Evolutionary conservation across 306 rosid species (phyloP), one percentile per base, ranked within the genome.

Genomic region (Ormosia semicastrata): DNA sequence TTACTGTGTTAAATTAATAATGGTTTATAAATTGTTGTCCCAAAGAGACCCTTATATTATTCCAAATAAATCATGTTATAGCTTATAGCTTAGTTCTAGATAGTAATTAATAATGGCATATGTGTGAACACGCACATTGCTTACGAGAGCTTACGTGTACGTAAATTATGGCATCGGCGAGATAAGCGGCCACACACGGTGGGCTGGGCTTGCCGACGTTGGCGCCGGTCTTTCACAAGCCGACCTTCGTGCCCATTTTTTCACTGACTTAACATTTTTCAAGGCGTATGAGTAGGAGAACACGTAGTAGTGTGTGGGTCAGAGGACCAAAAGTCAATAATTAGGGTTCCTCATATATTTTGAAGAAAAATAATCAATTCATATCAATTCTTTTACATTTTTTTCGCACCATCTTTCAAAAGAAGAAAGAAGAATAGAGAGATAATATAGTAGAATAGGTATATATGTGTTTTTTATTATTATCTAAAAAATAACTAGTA

Each of bases 151-250:
- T 40, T 57, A 79, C 57, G 83, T 2, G 49, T 24, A 62, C 47
- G 66, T 59, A 52, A 52, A 79, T 13, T 66, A 59, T 63, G 82
- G 83, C 79, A 63, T 82, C 88, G 89, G 80, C 90, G 86, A 83
- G 86, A 83, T 62, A 81, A 71, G 76, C 77, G 89, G 86, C 82
- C 67, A 70, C 53, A 73, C 72, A 71, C 73, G 75, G 82, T 80
- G 75, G 85, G 30, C 17, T 52, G 72, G 43, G 82, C 76, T 71
- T 71, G 82, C 88, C 87, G 79, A 89, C 86, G 86, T 54, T 75
- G 87, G 79, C 57, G 56, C 77, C 59, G 44, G 39, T 76, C 56
- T 66, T 76, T 44, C 88, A 76, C 59, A 75, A 66, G 84, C 87
- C 88, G 80, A 82, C 85, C 78, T 71, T 59, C 34, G 49, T 75